Evolutionary conservation across 2,329 filamentous ascomycete genomes (phyloP).

Genomic region (Aspergillus pseudoglaucus): DNA sequence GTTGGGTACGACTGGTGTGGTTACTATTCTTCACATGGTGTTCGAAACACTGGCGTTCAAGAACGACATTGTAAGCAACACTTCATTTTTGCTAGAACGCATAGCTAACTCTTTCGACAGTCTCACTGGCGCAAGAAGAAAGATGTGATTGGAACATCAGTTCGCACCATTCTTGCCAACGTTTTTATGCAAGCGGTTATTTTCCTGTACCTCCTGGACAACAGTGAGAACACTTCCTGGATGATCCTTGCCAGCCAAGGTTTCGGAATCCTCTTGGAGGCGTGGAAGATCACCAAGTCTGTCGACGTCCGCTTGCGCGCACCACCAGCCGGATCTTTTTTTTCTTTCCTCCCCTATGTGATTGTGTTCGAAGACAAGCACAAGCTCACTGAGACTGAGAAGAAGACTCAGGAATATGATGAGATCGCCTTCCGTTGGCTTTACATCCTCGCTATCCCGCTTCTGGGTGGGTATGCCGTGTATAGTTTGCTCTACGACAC

Average conservation of each 20-base stretch:
- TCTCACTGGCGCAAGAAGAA: slow-evolving; percentile 99
- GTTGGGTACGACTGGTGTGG: slow-evolving; percentile 73
- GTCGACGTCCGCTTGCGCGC: slow-evolving; percentile 79
- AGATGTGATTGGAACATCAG: slow-evolving; percentile 93
- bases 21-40: slow-evolving; percentile 84
- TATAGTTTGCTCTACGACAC: slow-evolving; percentile 90
- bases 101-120: slow-evolving; percentile 16
- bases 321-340: slow-evolving; percentile 58
- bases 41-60: slow-evolving; percentile 97
- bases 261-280: slow-evolving; percentile 69
- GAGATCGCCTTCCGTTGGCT: slow-evolving; percentile 97
- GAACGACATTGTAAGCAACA: slow-evolving; percentile 70
- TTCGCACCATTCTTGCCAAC: slow-evolving; percentile 92
- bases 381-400: slow-evolving; percentile 86
- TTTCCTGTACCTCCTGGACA: slow-evolving; percentile 94
- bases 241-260: slow-evolving; percentile 96
- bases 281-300: slow-evolving; percentile 95
- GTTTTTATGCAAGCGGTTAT: slow-evolving; percentile 96
- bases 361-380: slow-evolving; percentile 94
- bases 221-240: slow-evolving; percentile 96
- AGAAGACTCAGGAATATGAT: slow-evolving; percentile 98
- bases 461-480: slow-evolving; percentile 78
- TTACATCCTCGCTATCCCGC: slow-evolving; percentile 82
- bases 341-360: slow-evolving; percentile 72
- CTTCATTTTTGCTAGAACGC: neutral